Percentiles rank a stretch among this genome's conserved stretches.
Conservation (phyloP, 1,284 basidiomycete genomes). For the Amylostereum chailletii region DNA sequence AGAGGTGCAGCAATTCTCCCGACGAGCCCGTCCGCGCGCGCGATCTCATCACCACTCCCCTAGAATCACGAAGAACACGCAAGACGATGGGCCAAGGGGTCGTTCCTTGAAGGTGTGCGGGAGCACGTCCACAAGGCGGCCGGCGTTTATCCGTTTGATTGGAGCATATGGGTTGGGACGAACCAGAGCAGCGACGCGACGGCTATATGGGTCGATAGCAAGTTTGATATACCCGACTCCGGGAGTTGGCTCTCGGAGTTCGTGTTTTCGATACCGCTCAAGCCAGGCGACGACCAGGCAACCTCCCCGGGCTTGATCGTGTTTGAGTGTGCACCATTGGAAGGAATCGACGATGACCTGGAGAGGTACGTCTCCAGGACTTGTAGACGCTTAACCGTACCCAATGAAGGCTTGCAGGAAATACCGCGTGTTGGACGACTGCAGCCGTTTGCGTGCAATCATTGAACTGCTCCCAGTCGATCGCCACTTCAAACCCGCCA, state of each 20-base stretch:
- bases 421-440: conserved; percentile 64
- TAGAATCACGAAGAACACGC: conserved; percentile 65
- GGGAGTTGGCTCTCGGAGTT: conserved; percentile 50
- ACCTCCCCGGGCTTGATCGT: conserved; percentile 56
- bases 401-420: conserved; percentile 34
- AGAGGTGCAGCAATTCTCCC: conserved; percentile 37
- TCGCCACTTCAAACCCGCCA: conserved; percentile 49
- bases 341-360: conserved; percentile 50
- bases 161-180: conserved; percentile 62
- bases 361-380: conserved; percentile 39
- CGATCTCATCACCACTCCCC: not conserved
- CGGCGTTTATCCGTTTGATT: conserved; percentile 25
- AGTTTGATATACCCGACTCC: conserved; percentile 57
- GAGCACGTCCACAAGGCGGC: conserved; percentile 26
- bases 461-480: conserved; percentile 40
- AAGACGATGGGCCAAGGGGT: conserved; percentile 59
- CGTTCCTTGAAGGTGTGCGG: conserved; percentile 46
- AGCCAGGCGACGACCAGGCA: conserved; percentile 13
- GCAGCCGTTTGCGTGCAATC: conserved; percentile 55
- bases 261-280: conserved; percentile 45
- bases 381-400: not conserved
- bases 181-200: conserved; percentile 65
- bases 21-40: not conserved
- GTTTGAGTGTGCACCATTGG: conserved; percentile 62
- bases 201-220: conserved; percentile 68